Evolutionary conservation across 2,329 filamentous ascomycete species (phyloP), one percentile per base, ranked within the genome.

Genomic region (Alternaria sp.): DNA sequence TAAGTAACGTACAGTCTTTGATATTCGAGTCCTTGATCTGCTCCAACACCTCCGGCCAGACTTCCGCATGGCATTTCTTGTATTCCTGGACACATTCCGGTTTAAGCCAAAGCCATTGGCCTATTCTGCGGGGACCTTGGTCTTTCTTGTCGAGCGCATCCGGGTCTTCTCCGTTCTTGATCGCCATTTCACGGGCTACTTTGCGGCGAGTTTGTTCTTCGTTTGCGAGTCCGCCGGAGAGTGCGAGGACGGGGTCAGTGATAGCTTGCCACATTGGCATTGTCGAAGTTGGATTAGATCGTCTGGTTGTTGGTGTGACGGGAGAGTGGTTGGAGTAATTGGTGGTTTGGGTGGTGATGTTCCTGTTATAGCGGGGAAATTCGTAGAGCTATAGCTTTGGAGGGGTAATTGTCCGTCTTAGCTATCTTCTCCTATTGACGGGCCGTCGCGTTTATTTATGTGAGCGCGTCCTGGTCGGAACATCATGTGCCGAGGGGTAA

Each of bases 11-110:
- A 77, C 75, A 95, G 74, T 95, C 91, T 64, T 84, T 81, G 62
- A 95, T 92, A 69, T 91, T 91, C 77, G 89, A 92, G 44, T 89
- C 87, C 75, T 89, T 88, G 74, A 95, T 93, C 81, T 93, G 90
- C 77, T 88, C 85, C 32, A 92, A 81, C 1, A 96, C 91, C 70
- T 91, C 90, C 6, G 91, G 91, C 92, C 91, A 95, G 1, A 93
- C 90, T 5, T 85, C 85, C 7, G 88, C 88, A 75, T 94, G 92
- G 66, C 88, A 89, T 71, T 46, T 40, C 47, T 49, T 28, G 28
- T 26, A 32, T 23, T 28, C 28, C 2, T 45, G n/a, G 13, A 57
- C 25, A 19, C 10, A 47, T 12, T 28, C 26, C 2, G 28, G 87
- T 79, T 89, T 91, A 59, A 95, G 85, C 74, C 88, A 89, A 57